Evolutionary conservation across 805 yeast species (phyloP), one percentile per base, ranked within the genome.

Genomic region (Candida boidinii): DNA sequence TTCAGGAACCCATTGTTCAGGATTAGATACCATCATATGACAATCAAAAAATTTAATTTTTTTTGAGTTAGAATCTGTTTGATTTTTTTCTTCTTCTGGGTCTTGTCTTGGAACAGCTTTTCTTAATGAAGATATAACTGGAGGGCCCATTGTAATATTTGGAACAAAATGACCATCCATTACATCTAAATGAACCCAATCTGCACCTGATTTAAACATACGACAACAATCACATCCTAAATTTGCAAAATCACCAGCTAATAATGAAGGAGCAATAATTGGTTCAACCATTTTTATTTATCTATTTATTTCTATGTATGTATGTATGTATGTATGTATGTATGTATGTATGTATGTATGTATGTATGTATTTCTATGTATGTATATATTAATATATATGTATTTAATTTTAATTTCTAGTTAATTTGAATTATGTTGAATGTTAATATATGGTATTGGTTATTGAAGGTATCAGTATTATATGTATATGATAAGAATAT

Each of bases 81-180:
- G 28, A 18, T 71, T 66, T 40, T 64, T 64, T 5, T 56, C 56
- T 5, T 67, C 68, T 40, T 64, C 67, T 28, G 51, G 58, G 14
- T 70, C 69, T n/a, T n/a, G n/a, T 51, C 79, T 68, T 32, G 97
- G 95, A 29, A 87, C 72, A 22, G 76, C 74, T 41, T 76, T 70
- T 48, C 96, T 75, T 51, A 88, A 70, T 22, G 84, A 74, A 35
- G 76, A 62, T 31, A 88, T 87, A 34, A 90, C 74, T 36, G 95
- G 95, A 23, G 94, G 86, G 17, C 99, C 99, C 49, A 92, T 66
- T 1, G 96, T 79, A 44, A 92, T 80, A 63, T 92, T 92, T 44
- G 98, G 98, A 31, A 92, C 99, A 54, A 92, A 92, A 60, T 90
- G 88, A 30, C 98, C 98, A 56, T 92, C 99, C 99, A 92, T 92